phyloP scores from a whole-genome alignment of 371 early-diverging fungal species.

The Mortierella sp. region DNA sequence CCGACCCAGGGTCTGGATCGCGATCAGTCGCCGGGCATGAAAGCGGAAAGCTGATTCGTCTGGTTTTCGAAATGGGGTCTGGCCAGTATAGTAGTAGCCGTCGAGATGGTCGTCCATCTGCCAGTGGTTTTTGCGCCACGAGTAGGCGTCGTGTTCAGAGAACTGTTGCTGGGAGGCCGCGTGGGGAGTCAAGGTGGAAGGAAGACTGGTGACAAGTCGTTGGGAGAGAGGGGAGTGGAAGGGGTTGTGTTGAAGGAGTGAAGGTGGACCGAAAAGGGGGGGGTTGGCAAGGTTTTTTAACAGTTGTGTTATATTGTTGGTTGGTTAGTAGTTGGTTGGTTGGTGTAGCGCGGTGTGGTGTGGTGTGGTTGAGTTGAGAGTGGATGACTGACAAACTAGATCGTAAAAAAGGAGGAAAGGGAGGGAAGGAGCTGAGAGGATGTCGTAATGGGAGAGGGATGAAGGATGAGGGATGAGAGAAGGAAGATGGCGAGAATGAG shows the following conservation, averaged over 20 bases:
- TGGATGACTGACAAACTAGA: conserved; percentile 10
- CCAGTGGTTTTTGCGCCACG: conserved; percentile 37
- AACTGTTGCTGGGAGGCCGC: conserved; percentile 25
- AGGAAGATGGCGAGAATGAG: background rate
- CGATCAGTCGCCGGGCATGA: conserved; percentile 64
- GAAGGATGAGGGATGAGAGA: background rate
- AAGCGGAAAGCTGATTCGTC: conserved; percentile 59
- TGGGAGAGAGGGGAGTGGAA: background rate
- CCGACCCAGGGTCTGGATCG: conserved; percentile 63
- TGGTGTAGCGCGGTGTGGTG: background rate
- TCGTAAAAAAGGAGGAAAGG: background rate
- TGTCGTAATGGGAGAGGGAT: background rate
- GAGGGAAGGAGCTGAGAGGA: no score
- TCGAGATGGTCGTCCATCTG: conserved; percentile 55
- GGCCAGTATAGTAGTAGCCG: conserved; percentile 54
- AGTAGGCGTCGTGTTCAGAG: conserved; percentile 23
- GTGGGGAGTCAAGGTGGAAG: conserved; percentile 16
- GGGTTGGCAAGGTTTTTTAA: background rate
- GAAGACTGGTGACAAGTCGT: background rate
- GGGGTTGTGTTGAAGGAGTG: background rate
- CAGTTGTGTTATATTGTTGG: background rate
- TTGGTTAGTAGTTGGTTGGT: background rate
- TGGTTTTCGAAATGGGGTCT: conserved; percentile 59
- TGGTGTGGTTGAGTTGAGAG: background rate
- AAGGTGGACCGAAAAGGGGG: background rate